phyloP scores from a whole-genome alignment of 768 basidiomycete genomes.

The Russula compacta region DNA sequence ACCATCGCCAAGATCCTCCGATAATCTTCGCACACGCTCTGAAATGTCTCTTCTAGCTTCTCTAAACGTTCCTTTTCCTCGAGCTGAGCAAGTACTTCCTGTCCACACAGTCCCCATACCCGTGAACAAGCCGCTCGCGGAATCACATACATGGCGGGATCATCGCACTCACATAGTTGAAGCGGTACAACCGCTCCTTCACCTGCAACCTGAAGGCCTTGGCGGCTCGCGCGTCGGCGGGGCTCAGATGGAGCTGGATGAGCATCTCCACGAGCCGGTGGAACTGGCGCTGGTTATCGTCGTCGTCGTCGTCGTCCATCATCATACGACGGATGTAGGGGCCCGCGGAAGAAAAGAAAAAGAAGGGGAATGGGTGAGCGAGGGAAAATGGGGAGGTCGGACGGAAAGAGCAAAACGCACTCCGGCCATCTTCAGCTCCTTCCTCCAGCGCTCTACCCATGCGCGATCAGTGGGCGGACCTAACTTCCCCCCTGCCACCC shows the following conservation, averaged over 20 bases:
- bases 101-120: neutral
- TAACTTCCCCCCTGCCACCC: conserved; percentile 47
- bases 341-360: neutral
- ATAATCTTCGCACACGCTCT: conserved; percentile 79
- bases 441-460: conserved; percentile 76
- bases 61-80: conserved; percentile 80
- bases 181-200: conserved; percentile 89
- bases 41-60: conserved; percentile 90
- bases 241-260: conserved; percentile 61
- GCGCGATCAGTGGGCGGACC: conserved; percentile 68
- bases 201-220: conserved; percentile 80
- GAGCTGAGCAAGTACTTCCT: conserved; percentile 85
- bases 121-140: neutral
- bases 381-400: neutral
- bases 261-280: conserved; percentile 88
- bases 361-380: neutral
- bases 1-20: conserved; percentile 60
- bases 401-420: conserved; percentile 31
- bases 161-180: conserved; percentile 74
- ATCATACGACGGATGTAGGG: neutral
- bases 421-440: conserved; percentile 80
- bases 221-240: conserved; percentile 41
- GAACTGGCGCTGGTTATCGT: conserved; percentile 72
- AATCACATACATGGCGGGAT: neutral
- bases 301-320: too few relatives aligned